phyloP scores from a whole-genome alignment of 2,329 filamentous ascomycete genomes.

The Fusarium sp. region DNA sequence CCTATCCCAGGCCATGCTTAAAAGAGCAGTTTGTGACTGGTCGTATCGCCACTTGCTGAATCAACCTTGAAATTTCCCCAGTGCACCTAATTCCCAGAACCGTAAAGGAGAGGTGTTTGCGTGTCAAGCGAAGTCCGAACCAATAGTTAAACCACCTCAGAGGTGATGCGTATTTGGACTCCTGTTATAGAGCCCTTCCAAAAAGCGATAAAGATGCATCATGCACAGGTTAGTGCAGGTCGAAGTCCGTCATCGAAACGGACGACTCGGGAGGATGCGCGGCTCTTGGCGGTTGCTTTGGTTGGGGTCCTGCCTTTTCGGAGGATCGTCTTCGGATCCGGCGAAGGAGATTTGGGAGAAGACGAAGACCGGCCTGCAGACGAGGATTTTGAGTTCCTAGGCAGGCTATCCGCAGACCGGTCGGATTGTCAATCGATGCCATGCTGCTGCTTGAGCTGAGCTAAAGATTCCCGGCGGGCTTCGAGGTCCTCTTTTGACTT shows the following conservation, averaged over 20 bases:
- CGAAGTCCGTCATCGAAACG: constrained; percentile 54
- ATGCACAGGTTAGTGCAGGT: constrained; percentile 52
- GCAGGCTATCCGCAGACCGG: constrained; percentile 68
- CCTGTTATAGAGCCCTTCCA: constrained; percentile 23
- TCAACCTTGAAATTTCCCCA: constrained; percentile 44
- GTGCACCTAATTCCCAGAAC: constrained; percentile 41
- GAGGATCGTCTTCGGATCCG: constrained; percentile 55
- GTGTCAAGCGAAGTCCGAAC: constrained; percentile 40
- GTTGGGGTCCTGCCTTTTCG: constrained; percentile 53
- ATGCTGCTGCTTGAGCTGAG: constrained; percentile 96
- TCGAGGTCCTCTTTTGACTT: constrained; percentile 94
- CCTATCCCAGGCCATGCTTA: constrained; percentile 39
- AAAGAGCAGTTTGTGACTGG: constrained; percentile 45
- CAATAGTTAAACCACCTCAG: constrained; percentile 39
- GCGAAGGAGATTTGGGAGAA: constrained; percentile 53
- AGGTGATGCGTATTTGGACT: constrained; percentile 30
- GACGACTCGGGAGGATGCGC: constrained; percentile 52
- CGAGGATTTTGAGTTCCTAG: constrained; percentile 54
- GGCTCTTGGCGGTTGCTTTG: constrained; percentile 48
- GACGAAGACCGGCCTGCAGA: constrained; percentile 71
- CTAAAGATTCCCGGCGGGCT: constrained; percentile 94
- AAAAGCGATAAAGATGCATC: constrained; percentile 41
- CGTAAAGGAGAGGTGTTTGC: constrained; percentile 35
- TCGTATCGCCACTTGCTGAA: constrained; percentile 46
- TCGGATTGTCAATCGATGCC: constrained; percentile 96